A percentile compares a stretch with the other conserved stretches of the same genome.
Conservation (phyloP, 345 rosid genomes). For the Iberis pinnata region DNA sequence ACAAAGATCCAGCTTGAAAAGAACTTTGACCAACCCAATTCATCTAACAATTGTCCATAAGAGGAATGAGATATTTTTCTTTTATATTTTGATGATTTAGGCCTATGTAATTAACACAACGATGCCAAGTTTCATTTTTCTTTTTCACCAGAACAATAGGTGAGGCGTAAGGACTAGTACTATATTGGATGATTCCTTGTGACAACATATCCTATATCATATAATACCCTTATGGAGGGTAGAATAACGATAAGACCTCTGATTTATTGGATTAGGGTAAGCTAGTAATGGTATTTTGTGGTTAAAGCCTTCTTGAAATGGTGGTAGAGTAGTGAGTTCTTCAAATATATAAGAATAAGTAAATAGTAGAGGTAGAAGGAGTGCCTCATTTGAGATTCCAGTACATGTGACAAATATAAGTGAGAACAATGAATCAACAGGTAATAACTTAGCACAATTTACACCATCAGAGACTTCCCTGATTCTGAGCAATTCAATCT, state of each 20-base stretch:
- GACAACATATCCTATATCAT: background rate
- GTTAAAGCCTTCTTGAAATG: background rate
- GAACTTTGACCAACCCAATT: background rate
- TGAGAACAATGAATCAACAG: too few species aligned
- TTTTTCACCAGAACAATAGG: background rate
- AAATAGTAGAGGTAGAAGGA: too few species aligned
- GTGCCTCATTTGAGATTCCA: too few species aligned
- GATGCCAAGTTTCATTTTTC: too few species aligned
- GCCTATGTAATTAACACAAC: too few species aligned
- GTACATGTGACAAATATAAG: too few species aligned
- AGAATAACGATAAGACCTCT: background rate
- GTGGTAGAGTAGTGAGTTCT: background rate
- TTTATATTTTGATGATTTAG: too few species aligned
- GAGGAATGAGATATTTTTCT: background rate
- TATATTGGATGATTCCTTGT: background rate
- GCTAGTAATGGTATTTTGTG: background rate
- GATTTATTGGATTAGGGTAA: background rate
- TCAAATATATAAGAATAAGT: background rate
- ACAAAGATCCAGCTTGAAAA: background rate
- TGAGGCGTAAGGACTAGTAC: background rate
- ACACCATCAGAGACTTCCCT: too few species aligned
- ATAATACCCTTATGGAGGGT: background rate
- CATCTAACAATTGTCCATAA: background rate
- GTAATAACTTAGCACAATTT: too few species aligned
- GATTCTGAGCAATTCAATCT: background rate